A percentile compares a stretch with the other conserved stretches of the same genome.
These are phyloP conservation scores for Pelagophyceae sp. DNA, from an alignment of 352 stramenopile species.

Conservation along the genomic window DNA sequence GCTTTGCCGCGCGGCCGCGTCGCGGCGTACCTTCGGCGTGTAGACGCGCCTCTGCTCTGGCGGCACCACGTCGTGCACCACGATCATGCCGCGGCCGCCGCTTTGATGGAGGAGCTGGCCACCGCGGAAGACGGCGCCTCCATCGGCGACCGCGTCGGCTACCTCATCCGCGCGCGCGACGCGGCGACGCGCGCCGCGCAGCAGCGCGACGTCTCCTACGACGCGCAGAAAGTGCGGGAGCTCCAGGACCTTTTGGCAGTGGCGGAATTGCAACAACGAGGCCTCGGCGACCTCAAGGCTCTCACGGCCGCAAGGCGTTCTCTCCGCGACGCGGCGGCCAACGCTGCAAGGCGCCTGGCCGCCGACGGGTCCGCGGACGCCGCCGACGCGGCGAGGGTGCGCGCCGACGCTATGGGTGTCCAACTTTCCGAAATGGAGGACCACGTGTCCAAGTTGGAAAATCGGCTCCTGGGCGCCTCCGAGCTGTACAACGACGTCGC, in stretches of 20 bases:
- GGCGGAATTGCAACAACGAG: constrained; percentile 5
- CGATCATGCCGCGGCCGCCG: background rate
- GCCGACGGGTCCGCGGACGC: background rate
- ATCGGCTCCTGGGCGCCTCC: background rate
- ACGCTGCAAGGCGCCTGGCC: background rate
- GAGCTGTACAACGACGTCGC: constrained; percentile 20
- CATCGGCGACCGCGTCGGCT: background rate
- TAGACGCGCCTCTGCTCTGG: constrained; percentile 1
- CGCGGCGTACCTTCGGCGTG: background rate
- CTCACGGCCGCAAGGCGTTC: background rate
- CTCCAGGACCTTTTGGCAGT: background rate
- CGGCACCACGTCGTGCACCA: background rate
- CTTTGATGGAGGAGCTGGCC: constrained; percentile 7
- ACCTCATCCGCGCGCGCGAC: background rate
- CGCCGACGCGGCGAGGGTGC: background rate
- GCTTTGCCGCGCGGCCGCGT: background rate
- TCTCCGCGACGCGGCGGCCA: background rate
- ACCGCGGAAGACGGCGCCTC: background rate
- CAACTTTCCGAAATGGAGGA: background rate
- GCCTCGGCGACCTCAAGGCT: background rate
- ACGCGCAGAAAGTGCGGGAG: background rate
- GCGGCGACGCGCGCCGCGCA: background rate
- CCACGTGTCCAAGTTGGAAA: background rate
- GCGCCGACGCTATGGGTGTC: background rate
- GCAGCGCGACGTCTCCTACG: background rate